These are phyloP conservation scores for Entelexis paramagnoliae DNA, from an alignment of 1,139 yeast species.

Conservation along the genomic window DNA sequence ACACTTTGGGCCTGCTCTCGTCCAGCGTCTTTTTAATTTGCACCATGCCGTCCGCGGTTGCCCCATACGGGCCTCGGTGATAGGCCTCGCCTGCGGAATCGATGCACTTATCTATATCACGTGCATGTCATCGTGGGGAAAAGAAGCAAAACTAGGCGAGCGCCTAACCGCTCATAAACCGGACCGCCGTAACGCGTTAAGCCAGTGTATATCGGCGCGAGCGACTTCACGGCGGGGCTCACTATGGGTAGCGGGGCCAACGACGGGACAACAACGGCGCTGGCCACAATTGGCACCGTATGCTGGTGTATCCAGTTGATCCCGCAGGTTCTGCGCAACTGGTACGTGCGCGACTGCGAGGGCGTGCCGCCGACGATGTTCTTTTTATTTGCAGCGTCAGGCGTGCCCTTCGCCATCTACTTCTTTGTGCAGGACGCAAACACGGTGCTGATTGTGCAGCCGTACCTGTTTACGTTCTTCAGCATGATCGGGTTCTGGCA, in stretches of 20 bases:
- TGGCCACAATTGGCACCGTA: constrained; percentile 83
- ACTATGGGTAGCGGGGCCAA: neutral
- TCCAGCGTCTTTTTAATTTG: no score
- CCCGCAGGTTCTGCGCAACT: constrained; percentile 74
- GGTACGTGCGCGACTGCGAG: constrained; percentile 61
- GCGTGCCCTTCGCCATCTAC: constrained; percentile 74
- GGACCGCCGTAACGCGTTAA: no score
- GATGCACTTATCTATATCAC: neutral
- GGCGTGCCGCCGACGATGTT: constrained; percentile 81
- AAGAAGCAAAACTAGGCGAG: neutral
- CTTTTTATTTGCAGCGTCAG: constrained; percentile 74
- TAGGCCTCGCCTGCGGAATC: neutral
- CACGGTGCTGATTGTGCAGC: constrained; percentile 73
- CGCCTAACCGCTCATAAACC: no score
- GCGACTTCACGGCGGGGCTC: no score
- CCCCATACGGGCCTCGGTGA: no score
- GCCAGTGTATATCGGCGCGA: no score
- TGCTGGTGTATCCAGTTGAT: constrained; percentile 84
- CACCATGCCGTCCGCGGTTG: no score
- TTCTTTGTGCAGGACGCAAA: constrained; percentile 63
- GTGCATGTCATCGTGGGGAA: neutral
- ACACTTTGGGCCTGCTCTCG: no score
- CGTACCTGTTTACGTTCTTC: constrained; percentile 68
- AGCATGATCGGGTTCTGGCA: constrained; percentile 63
- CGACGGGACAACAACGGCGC: constrained; percentile 45